These are phyloP conservation scores for Skeletonema menzelii DNA, from an alignment of 108 stramenopile species.

Conservation along the genomic window DNA sequence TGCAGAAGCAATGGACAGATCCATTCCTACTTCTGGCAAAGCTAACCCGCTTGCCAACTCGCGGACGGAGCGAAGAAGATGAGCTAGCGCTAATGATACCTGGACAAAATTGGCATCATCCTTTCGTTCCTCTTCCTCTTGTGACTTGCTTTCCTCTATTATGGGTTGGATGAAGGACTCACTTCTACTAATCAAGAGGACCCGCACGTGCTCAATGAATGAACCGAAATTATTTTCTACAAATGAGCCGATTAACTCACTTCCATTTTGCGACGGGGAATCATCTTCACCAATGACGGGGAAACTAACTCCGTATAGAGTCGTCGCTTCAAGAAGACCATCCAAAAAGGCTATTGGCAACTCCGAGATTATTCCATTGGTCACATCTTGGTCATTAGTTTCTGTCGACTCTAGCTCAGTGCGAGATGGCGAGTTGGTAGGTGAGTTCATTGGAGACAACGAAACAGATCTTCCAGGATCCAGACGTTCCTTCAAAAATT, in stretches of 20 bases:
- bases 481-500: constrained; percentile 58
- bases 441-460: constrained; percentile 7
- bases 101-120: constrained; percentile 60
- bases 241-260: constrained; percentile 53
- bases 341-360: constrained; percentile 72
- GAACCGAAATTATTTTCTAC: constrained; percentile 58
- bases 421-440: constrained; percentile 5
- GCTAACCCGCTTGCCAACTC: constrained; percentile 76
- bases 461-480: constrained; percentile 6
- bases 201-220: constrained; percentile 68
- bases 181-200: constrained; percentile 27
- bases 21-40: constrained; percentile 67
- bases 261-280: constrained; percentile 15
- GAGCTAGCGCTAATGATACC: constrained; percentile 57
- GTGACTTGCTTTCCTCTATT: constrained; percentile 22
- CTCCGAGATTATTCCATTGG: constrained; percentile 17
- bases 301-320: constrained; percentile 70
- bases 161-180: constrained; percentile 4
- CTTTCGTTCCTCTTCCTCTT: constrained; percentile 54
- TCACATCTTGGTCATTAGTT: background rate
- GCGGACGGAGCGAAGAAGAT: constrained; percentile 65
- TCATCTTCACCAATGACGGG: background rate
- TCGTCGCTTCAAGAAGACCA: constrained; percentile 72
- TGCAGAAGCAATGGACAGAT: constrained; percentile 57
- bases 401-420: background rate